Evolutionary conservation across 2,329 filamentous ascomycete genomes (phyloP), one percentile per base, ranked within the genome.

Genomic region (Trichophyton verrucosum): DNA sequence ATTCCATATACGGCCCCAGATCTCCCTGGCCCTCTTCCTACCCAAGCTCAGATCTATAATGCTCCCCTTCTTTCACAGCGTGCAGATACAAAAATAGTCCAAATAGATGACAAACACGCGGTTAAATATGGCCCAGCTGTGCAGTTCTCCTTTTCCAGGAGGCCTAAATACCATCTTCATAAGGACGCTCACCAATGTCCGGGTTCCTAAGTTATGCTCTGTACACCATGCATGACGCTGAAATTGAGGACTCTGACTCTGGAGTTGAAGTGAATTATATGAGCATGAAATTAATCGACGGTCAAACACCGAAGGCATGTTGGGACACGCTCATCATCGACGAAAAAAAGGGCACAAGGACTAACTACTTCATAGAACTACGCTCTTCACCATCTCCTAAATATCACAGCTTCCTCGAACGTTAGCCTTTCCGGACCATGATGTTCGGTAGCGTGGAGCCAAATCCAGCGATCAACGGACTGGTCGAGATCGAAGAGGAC

Each of bases 91-190:
- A 70, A 64, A 59, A 57, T 68, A 27, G 64, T 68, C 27, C 58
- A 55, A 44, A 61, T 71, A 38, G 63, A 62, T 17, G 17, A 64
- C 27, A 36, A 66, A 44, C 68, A 66, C 58, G 63, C 66, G 5
- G 67, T 68, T 9, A 70, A 69, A 64, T 70, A 65, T 64, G 72
- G 65, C 40, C 44, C 15, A 55, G 61, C 7, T 38, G 22, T 15
- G 3, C 63, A 62, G 30, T 59, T 72, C 47, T 59, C 66, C 33
- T 64, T 70, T 5, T 60, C 68, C 11, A 70, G 73, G 65, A 69
- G 69, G 69, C 30, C 64, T 68, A 57, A 72, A 69, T 58, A 72
- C 73, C 70, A 61, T 71, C 1, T 72, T 71, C 62, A 66, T 70
- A 24, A 59, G 61, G 33, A 60, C 65, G 47, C 57, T 61, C 13